Percentiles rank a stretch among this genome's conserved stretches.
Conservation (phyloP, 129 eudicot species). For the Centella asiatica region DNA sequence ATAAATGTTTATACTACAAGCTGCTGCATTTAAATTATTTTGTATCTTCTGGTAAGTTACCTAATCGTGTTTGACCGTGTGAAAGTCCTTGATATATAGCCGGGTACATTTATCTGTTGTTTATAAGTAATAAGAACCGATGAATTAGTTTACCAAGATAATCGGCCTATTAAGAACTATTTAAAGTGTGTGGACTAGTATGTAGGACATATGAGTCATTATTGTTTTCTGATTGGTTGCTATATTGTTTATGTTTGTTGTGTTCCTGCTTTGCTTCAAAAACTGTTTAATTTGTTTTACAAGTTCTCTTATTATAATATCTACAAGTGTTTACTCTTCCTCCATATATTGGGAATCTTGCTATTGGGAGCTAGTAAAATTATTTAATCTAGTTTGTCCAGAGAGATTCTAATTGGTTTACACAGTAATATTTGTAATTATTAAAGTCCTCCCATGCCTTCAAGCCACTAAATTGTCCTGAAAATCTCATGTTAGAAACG, state of each 20-base stretch:
- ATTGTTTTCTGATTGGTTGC: too few relatives aligned
- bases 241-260: too few relatives aligned
- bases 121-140: too few relatives aligned
- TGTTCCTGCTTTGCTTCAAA: too few relatives aligned
- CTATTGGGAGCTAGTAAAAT: too few relatives aligned
- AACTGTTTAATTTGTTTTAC: too few relatives aligned
- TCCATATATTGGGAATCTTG: neutral
- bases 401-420: neutral
- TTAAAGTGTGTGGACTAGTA: too few relatives aligned
- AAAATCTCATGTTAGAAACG: neutral
- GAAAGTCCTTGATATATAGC: neutral
- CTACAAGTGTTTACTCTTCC: slow-evolving; percentile 2
- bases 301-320: neutral
- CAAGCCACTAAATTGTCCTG: neutral
- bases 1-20: slow-evolving; percentile 4
- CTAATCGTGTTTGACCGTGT: slow-evolving; percentile 29
- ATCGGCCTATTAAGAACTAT: too few relatives aligned
- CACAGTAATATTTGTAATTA: neutral
- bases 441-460: neutral
- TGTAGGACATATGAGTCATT: too few relatives aligned
- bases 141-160: too few relatives aligned
- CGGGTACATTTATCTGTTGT: too few relatives aligned
- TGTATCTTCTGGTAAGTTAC: slow-evolving; percentile 19
- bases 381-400: neutral
- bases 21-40: neutral